Base-by-base conservation (phyloP, 345 rosid genomes). In the Populus tremula region DNA sequence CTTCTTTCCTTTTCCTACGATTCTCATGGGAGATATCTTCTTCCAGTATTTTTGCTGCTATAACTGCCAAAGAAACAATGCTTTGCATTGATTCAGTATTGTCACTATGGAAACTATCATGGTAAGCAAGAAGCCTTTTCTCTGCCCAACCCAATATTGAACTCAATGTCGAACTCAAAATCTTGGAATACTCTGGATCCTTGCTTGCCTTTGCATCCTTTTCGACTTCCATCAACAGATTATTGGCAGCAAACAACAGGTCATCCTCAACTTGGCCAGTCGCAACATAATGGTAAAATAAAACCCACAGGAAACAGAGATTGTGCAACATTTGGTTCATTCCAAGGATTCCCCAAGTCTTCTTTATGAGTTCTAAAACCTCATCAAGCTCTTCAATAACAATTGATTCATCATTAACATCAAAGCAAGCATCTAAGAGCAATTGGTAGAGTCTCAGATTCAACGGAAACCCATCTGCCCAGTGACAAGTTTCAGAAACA, bases 401-500 rank as follows among this genome's bases (percentile, higher is more conserved):
- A 47, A 94, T 86, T 1, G 93, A 78, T 54, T 88, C 91, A 61
- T 91, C 97, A 67, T 77, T 87, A 50, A 91, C 80, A 81, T 96
- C 97, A 78, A 96, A 96, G 53, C 96, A 91, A 1, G 99, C 90
- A 84, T 93, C 93, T 73, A 93, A 83, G 74, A 96, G 93, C 86
- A 90, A 82, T 80, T 92, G 92, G 76, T 96, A 96, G 11, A 93
- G 92, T 81, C 92, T 86, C 71, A 96, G 91, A 83, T 96, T 96
- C 41, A 96, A 83, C 0, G 98, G 98, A 77, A 86, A 87, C 10
- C 98, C 99, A 84, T 96, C 99, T 47, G 99, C 99, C 99, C 99
- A 96, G 59, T 96, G 99, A 75, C 94, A 90, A 20, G 88, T 83
- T 23, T 92, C 98, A 39, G 89, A 76, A 72, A 82, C 69, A 76